Conservation (phyloP, 768 basidiomycete species). For the Pleurotus cornucopiae region DNA sequence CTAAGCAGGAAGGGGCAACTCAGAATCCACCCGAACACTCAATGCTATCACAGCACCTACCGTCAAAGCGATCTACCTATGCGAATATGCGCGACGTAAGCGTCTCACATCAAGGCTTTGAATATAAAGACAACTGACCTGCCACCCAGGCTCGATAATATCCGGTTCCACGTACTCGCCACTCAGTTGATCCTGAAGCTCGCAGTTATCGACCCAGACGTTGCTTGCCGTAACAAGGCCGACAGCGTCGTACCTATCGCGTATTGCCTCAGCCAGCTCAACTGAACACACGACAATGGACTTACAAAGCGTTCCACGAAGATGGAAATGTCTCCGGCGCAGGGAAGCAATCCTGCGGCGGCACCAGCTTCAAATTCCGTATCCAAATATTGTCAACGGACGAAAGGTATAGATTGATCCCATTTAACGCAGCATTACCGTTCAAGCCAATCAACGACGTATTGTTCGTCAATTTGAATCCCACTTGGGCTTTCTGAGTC, state of each 20-base stretch:
- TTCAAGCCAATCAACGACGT: constrained; percentile 14
- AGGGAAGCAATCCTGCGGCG: constrained; percentile 14
- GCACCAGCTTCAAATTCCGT: constrained; percentile 14
- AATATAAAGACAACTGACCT: constrained; percentile 2
- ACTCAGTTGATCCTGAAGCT: constrained; percentile 13
- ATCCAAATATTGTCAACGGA: constrained; percentile 14
- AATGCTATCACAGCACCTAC: neutral
- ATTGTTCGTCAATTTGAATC: constrained; percentile 12
- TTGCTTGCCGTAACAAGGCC: constrained; percentile 13
- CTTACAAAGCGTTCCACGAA: constrained; percentile 15
- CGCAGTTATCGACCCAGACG: constrained; percentile 14
- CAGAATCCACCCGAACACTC: too few species aligned
- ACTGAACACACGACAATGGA: neutral
- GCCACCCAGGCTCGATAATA: constrained; percentile 7
- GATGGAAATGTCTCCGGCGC: constrained; percentile 14
- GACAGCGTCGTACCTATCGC: constrained; percentile 12
- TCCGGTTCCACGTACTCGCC: constrained; percentile 12
- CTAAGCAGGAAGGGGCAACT: neutral
- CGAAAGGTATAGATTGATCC: constrained; percentile 11
- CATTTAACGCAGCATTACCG: constrained; percentile 11
- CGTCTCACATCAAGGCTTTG: neutral
- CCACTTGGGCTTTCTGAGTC: constrained; percentile 14
- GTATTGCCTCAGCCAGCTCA: neutral
- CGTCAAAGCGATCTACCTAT: constrained; percentile 14
- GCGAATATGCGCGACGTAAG: neutral